Conservation (phyloP, 2,329 filamentous ascomycete genomes). For the Botryotinia calthae region DNA sequence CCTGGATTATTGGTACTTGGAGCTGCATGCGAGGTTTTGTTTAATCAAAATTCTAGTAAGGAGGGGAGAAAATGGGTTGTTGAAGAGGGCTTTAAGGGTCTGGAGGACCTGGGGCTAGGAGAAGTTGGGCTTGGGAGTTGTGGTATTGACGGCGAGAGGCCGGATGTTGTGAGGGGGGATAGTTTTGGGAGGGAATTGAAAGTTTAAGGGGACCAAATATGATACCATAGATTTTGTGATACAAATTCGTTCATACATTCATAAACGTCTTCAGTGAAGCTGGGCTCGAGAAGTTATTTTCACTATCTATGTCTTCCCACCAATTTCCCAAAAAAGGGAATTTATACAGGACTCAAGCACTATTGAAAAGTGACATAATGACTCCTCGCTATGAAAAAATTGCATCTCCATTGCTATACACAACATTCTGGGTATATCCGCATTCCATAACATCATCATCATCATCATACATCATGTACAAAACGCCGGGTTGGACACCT, state of each 20-base stretch:
- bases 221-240: neutral
- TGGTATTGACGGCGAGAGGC: slow-evolving; percentile 17
- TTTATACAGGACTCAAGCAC: neutral
- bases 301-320: too few relatives aligned
- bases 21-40: slow-evolving; percentile 73
- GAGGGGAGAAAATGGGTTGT: slow-evolving; percentile 71
- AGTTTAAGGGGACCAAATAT: slow-evolving; percentile 14
- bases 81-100: slow-evolving; percentile 78
- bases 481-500: neutral
- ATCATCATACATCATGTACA: neutral
- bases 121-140: slow-evolving; percentile 27
- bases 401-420: neutral
- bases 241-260: neutral
- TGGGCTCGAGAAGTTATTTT: too few relatives aligned
- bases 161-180: slow-evolving; percentile 25
- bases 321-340: neutral
- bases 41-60: slow-evolving; percentile 47
- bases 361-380: neutral
- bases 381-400: neutral
- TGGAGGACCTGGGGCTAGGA: slow-evolving; percentile 50
- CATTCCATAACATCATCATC: neutral
- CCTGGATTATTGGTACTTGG: slow-evolving; percentile 88
- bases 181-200: slow-evolving; percentile 28
- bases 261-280: neutral
- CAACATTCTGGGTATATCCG: neutral